Conservation (phyloP, 2,329 filamentous ascomycete species). For the Penicillium polonicum region DNA sequence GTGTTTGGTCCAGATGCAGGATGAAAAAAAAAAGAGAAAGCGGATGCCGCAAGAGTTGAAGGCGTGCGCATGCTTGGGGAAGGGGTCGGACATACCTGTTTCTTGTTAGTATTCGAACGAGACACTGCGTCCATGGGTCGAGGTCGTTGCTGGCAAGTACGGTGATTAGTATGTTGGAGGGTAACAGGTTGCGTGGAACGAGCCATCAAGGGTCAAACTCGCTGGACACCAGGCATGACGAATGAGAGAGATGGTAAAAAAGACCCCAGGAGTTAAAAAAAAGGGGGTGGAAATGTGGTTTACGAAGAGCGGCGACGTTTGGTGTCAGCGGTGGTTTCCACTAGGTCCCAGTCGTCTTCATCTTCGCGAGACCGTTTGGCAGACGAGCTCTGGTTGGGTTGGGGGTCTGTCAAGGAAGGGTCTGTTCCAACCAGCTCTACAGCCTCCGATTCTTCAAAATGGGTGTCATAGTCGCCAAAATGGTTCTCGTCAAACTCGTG, state of each 20-base stretch:
- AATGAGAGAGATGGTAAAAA: not conserved
- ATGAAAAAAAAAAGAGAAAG: not conserved
- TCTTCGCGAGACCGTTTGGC: constrained; percentile 38
- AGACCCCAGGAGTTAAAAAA: not conserved
- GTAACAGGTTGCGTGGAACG: not conserved
- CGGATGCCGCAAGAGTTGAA: not conserved
- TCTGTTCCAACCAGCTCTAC: constrained; percentile 23
- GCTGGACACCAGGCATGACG: not conserved
- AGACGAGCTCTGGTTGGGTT: constrained; percentile 24
- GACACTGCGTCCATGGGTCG: constrained; percentile 1
- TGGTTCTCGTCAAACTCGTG: constrained; percentile 34
- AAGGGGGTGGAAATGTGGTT: constrained; percentile 2
- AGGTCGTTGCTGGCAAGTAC: constrained; percentile 11
- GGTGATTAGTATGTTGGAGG: constrained; percentile 12
- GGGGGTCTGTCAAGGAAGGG: constrained; percentile 17
- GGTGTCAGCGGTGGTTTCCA: constrained; percentile 41
- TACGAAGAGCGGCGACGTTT: constrained; percentile 55
- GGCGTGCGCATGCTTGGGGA: not conserved
- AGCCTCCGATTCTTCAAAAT: constrained; percentile 31
- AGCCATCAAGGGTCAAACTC: not conserved
- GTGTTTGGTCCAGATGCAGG: not conserved
- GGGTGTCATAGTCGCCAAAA: constrained; percentile 41
- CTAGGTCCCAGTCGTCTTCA: constrained; percentile 35
- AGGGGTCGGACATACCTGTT: constrained; percentile 11
- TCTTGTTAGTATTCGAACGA: not conserved